Evolutionary conservation across 2,329 filamentous ascomycete genomes (phyloP).

Genomic region (Chaetothyriales sp.): DNA sequence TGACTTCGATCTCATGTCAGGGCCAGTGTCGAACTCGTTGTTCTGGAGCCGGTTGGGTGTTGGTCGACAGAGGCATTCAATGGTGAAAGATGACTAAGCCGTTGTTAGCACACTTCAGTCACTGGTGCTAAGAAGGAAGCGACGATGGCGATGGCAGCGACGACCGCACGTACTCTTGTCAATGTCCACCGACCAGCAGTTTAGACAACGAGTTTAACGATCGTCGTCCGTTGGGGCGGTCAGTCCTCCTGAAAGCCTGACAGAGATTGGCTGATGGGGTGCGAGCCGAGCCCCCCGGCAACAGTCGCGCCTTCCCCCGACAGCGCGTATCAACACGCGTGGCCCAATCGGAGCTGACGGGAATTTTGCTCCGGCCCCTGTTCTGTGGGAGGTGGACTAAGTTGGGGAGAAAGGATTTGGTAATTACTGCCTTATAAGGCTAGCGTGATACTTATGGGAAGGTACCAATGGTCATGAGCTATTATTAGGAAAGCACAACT

Average conservation of each 20-base stretch:
- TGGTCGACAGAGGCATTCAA: background rate
- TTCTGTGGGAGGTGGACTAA: background rate
- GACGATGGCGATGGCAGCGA: background rate
- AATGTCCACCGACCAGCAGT: background rate
- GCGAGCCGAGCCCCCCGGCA: background rate
- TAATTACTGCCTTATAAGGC: background rate
- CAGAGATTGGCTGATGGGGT: background rate
- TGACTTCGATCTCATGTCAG: slow-evolving; percentile 6
- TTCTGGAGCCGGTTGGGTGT: background rate
- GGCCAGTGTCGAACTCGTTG: slow-evolving; percentile 1
- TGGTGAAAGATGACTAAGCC: background rate
- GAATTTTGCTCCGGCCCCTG: background rate
- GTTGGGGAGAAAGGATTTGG: background rate
- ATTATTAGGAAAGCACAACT: too few relatives aligned
- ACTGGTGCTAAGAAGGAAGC: slow-evolving; percentile 1
- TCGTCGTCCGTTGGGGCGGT: background rate
- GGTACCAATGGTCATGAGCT: background rate
- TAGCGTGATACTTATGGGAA: background rate
- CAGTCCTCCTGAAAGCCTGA: background rate
- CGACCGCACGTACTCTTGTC: slow-evolving; percentile 2
- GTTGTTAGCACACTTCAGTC: slow-evolving; percentile 1
- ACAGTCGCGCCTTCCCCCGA: background rate
- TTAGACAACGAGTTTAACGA: background rate
- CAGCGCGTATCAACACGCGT: background rate
- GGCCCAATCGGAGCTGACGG: background rate